A percentile compares a stretch with the other conserved stretches of the same genome.
phyloP scores from a whole-genome alignment of 139 green algal species.

The Coelastrella sp. region DNA sequence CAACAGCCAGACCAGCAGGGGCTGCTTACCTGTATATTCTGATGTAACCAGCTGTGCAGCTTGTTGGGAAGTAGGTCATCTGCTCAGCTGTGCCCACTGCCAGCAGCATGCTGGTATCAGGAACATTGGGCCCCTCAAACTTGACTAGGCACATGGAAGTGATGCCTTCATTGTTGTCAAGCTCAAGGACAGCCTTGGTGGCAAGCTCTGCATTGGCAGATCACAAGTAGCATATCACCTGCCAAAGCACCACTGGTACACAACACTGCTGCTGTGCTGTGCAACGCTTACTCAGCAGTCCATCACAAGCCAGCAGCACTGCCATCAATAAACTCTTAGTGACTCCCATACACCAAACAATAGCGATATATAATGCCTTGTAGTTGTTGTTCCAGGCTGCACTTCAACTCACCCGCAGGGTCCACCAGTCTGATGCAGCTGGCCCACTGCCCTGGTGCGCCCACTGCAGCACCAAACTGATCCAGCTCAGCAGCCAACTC shows the following conservation, averaged over 20 bases:
- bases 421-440: slow-evolving; percentile 93
- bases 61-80: slow-evolving; percentile 88
- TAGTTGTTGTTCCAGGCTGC: too few species aligned
- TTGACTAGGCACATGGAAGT: slow-evolving; percentile 78
- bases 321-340: too few species aligned
- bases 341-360: too few species aligned
- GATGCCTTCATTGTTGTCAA: slow-evolving; percentile 91
- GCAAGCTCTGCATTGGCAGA: slow-evolving; percentile 30
- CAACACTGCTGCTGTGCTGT: background rate
- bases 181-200: slow-evolving; percentile 73
- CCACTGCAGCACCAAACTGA: slow-evolving; percentile 84
- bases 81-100: slow-evolving; percentile 85
- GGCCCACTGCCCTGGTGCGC: slow-evolving; percentile 82
- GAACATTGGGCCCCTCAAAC: slow-evolving; percentile 62
- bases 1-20: too few species aligned
- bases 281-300: background rate
- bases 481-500: slow-evolving; percentile 79
- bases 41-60: slow-evolving; percentile 53
- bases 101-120: slow-evolving; percentile 67
- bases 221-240: background rate
- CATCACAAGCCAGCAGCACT: too few species aligned
- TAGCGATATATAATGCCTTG: too few species aligned
- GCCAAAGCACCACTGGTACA: background rate
- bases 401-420: slow-evolving; percentile 68
- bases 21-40: slow-evolving; percentile 43